These are phyloP conservation scores for Aeschynomene evenia DNA, from an alignment of 306 rosid species.

Conservation along the genomic window DNA sequence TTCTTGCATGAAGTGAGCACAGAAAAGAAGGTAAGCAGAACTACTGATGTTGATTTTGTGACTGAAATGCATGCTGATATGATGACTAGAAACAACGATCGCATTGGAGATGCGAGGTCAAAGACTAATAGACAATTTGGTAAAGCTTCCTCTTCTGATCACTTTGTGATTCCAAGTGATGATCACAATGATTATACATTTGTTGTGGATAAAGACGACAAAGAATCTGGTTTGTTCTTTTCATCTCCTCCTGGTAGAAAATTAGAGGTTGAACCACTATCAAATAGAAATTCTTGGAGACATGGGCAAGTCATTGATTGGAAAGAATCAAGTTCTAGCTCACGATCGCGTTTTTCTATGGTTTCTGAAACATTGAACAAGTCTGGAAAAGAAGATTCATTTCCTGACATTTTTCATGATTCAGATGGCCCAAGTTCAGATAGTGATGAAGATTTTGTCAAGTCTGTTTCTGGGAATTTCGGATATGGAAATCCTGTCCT, in stretches of 20 bases:
- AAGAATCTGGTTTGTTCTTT: conserved; percentile 15
- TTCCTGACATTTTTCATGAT: conserved; percentile 68
- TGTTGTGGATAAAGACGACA: conserved; percentile 38
- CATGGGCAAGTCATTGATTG: conserved; percentile 41
- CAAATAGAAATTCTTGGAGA: conserved; percentile 43
- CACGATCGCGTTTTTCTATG: conserved; percentile 40
- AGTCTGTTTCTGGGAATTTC: conserved; percentile 39
- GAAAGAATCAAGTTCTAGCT: conserved; percentile 34
- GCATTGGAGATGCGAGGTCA: conserved; percentile 35
- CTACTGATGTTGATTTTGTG: conserved; percentile 37
- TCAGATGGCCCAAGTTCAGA: conserved; percentile 76
- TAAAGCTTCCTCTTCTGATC: conserved; percentile 45
- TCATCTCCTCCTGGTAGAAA: conserved; percentile 41
- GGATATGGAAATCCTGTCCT: conserved; percentile 37
- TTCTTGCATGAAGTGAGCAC: conserved; percentile 28
- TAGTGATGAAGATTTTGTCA: conserved; percentile 49
- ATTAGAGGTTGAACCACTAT: conserved; percentile 40
- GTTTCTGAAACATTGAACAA: conserved; percentile 47
- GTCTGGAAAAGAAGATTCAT: conserved; percentile 46
- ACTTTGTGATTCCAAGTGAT: conserved; percentile 37
- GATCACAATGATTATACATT: conserved; percentile 41
- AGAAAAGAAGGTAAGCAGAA: conserved; percentile 43
- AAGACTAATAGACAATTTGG: conserved; percentile 42
- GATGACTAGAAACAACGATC: conserved; percentile 40
- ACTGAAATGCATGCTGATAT: conserved; percentile 35